These are phyloP conservation scores for Penicillium paneum DNA, from an alignment of 2,329 filamentous ascomycete species.

Conservation along the genomic window DNA sequence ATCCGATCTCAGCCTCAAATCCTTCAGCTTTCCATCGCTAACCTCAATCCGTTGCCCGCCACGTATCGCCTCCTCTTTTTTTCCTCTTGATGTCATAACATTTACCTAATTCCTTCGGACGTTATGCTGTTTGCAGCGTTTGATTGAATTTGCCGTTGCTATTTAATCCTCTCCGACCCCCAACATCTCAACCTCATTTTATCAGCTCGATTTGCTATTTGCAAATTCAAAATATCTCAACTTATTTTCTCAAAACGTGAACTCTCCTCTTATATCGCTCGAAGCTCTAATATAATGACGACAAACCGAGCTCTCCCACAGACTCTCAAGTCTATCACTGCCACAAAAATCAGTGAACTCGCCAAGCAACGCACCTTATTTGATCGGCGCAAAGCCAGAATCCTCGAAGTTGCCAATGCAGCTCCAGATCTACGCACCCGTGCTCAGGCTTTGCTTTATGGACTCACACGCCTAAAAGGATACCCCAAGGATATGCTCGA, in stretches of 20 bases:
- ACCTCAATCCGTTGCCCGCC: background rate
- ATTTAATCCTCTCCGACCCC: background rate
- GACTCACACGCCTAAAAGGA: constrained; percentile 38
- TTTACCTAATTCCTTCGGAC: too few relatives aligned
- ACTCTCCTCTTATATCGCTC: background rate
- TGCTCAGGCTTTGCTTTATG: constrained; percentile 37
- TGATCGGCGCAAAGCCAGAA: constrained; percentile 45
- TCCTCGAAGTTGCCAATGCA: constrained; percentile 36
- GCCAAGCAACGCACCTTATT: constrained; percentile 52
- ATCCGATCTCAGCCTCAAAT: background rate
- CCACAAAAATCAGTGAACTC: constrained; percentile 57
- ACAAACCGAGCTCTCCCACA: constrained; percentile 45
- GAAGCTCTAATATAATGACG: constrained; percentile 21
- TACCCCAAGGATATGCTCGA: constrained; percentile 36
- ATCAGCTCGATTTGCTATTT: background rate
- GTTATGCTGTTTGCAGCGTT: background rate
- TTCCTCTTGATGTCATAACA: background rate
- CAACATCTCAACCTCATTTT: background rate
- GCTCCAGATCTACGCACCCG: constrained; percentile 30
- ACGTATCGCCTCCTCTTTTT: background rate
- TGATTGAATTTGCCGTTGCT: background rate
- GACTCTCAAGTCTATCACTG: constrained; percentile 55
- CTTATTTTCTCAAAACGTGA: background rate
- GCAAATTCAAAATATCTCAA: background rate
- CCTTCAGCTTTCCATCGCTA: background rate